A percentile compares a stretch with the other conserved stretches of the same genome.
These are phyloP conservation scores for Quercus ilex DNA, from an alignment of 306 rosid species.

Conservation along the genomic window DNA sequence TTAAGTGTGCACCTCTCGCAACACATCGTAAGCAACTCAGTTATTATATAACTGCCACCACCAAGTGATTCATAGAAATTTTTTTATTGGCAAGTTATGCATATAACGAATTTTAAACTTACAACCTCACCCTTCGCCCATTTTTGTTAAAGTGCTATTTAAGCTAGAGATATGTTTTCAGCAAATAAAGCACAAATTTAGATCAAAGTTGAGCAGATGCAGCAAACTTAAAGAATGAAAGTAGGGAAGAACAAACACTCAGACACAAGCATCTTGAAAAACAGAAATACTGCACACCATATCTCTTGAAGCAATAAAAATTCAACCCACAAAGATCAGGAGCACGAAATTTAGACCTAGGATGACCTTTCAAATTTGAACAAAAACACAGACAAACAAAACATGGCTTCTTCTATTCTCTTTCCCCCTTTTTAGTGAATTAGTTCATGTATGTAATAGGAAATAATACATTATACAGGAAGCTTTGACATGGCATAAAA, in stretches of 20 bases:
- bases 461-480: background rate
- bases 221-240: background rate
- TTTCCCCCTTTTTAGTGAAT: background rate
- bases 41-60: background rate
- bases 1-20: no score
- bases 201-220: background rate
- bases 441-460: background rate
- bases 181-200: background rate
- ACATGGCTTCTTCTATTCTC: background rate
- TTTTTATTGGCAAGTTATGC: no score
- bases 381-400: background rate
- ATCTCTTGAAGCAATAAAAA: background rate
- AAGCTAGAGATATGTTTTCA: background rate
- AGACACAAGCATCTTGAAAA: background rate
- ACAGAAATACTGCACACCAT: background rate
- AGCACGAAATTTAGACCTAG: background rate
- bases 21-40: no score
- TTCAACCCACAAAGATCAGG: background rate
- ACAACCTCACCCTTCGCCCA: no score
- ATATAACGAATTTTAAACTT: no score
- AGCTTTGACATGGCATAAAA: background rate
- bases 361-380: background rate
- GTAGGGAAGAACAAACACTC: background rate
- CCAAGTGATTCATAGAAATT: background rate
- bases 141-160: no score